phyloP scores from a whole-genome alignment of 2,329 filamentous ascomycete species.

The Neurospora sp. region DNA sequence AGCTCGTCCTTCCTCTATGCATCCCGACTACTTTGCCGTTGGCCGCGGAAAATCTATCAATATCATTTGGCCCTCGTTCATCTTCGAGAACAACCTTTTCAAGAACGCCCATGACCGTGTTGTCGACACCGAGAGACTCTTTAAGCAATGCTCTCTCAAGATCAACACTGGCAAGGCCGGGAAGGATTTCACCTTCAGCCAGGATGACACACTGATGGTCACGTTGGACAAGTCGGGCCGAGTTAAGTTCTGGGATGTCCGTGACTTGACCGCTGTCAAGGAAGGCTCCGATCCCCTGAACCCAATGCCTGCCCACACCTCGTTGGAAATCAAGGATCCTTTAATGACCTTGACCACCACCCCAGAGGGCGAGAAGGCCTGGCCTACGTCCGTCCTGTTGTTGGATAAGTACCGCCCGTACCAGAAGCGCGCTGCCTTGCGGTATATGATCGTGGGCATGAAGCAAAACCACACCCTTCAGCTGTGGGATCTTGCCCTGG shows the following conservation, averaged over 20 bases:
- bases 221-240: slow-evolving; percentile 94
- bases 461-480: slow-evolving; percentile 99
- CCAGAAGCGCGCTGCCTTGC: slow-evolving; percentile 75
- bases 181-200: slow-evolving; percentile 96
- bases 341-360: slow-evolving; percentile 80
- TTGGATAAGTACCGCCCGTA: slow-evolving; percentile 94
- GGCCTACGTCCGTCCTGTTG: slow-evolving; percentile 91
- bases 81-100: slow-evolving; percentile 53
- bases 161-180: slow-evolving; percentile 97
- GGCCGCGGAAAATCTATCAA: slow-evolving; percentile 94
- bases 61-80: slow-evolving; percentile 63
- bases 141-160: slow-evolving; percentile 78
- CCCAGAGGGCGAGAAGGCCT: slow-evolving; percentile 82
- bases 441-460: slow-evolving; percentile 95
- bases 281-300: slow-evolving; percentile 40
- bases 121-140: slow-evolving; percentile 80
- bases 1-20: slow-evolving; percentile 77
- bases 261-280: slow-evolving; percentile 53
- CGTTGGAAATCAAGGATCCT: slow-evolving; percentile 74
- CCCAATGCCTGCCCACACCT: slow-evolving; percentile 43
- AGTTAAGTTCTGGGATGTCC: slow-evolving; percentile 97
- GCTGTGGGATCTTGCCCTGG: slow-evolving; percentile 92
- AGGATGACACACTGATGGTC: slow-evolving; percentile 88
- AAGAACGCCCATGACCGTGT: slow-evolving; percentile 54
- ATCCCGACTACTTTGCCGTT: slow-evolving; percentile 90